Base-by-base conservation (phyloP, 2,329 filamentous ascomycete genomes). In the Xylariaceae sp. region DNA sequence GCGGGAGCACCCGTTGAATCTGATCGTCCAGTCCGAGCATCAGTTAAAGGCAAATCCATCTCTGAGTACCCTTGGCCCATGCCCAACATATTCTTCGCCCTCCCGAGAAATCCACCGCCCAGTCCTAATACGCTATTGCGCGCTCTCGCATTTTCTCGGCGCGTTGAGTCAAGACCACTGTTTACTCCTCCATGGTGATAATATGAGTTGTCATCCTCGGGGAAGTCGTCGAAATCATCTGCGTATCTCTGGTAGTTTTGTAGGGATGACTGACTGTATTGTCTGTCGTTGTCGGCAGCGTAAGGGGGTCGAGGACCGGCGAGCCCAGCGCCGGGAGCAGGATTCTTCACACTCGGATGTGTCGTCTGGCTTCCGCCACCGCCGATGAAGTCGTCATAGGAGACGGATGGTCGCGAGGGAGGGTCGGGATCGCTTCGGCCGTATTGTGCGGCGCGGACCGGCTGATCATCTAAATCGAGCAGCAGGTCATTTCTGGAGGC, bases 31-130 rank as follows among this genome's bases (percentile, higher is more conserved):
- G 62, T 62, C n/a, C 71, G 69, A 0, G 85, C 72, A 64, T 97
- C 89, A 5, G 92, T 97, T 67, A 98, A 74, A 12, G 93, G 93
- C 44, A 98, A 75, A 64, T 98, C 92, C 93, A 98, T 98, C 69
- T 97, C 93, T 25, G 92, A 96, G 68, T 98, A 97, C 52, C 85
- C 79, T 57, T 62, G 78, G 19, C 82, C 85, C 83, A 95, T 90
- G 42, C 93, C 92, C 50, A 98, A 72, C 76, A 86, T 89, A 64
- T 86, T 91, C 73, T 95, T 97, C 34, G 92, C 86, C 61, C 79
- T 84, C 36, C 91, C 93, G 60, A 96, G 73, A 50, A 97, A 71
- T 16, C 92, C 91, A 50, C 92, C 91, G 50, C 92, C 91, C 60
- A 97, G 70, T 55, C 84, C 82, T 60, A 97, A 70, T 42, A 96